These are phyloP conservation scores for Colletotrichum karsti DNA, from an alignment of 2,329 filamentous ascomycete species.

Conservation along the genomic window DNA sequence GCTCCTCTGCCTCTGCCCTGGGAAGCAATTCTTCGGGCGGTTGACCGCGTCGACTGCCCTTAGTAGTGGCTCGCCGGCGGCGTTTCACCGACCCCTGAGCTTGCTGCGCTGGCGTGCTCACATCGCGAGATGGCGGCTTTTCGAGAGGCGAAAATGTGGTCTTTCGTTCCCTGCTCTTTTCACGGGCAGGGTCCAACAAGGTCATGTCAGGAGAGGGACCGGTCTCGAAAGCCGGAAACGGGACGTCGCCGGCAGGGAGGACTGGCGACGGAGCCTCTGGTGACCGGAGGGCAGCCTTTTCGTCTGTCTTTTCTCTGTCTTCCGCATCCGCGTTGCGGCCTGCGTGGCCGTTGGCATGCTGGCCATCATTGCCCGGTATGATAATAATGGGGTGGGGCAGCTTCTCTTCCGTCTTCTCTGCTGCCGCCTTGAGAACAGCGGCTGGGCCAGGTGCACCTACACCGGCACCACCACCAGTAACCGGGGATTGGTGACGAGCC, in stretches of 20 bases:
- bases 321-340: constrained; percentile 30
- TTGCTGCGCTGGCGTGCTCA: constrained; percentile 39
- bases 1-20: constrained; percentile 79
- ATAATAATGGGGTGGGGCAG: constrained; percentile 39
- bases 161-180: constrained; percentile 56
- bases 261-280: constrained; percentile 51
- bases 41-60: constrained; percentile 71
- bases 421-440: constrained; percentile 43
- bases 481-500: constrained; percentile 39
- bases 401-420: constrained; percentile 44
- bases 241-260: constrained; percentile 50
- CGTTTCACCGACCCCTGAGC: constrained; percentile 62
- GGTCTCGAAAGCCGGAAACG: constrained; percentile 58
- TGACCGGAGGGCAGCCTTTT: constrained; percentile 33
- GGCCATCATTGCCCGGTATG: constrained; percentile 39
- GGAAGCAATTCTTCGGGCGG: constrained; percentile 79
- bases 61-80: constrained; percentile 75
- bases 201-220: constrained; percentile 32
- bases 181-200: constrained; percentile 42
- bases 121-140: constrained; percentile 51
- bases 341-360: constrained; percentile 50
- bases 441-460: constrained; percentile 52
- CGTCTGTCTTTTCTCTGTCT: constrained; percentile 31
- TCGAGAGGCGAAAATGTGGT: constrained; percentile 65
- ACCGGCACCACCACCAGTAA: constrained; percentile 46